Base-by-base conservation (phyloP, 768 basidiomycete species). In the Trametes coccinea region DNA sequence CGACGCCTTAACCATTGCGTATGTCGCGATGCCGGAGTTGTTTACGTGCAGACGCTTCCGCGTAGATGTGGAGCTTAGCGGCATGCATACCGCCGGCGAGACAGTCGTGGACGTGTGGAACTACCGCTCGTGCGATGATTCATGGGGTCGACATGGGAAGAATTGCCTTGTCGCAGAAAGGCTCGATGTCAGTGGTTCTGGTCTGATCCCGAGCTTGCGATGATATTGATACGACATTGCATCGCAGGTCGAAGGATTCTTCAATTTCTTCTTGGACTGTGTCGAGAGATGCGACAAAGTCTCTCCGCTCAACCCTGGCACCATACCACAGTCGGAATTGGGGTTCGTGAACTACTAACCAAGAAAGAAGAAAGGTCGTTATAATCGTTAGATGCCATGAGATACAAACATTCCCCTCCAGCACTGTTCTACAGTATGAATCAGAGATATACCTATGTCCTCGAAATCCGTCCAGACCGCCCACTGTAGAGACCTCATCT, bases 1-100 rank as follows among this genome's bases (percentile, higher is more conserved):
- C 64, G 94, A 95, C 67, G 85, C 92, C 0, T 78, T 95, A 39
- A 92, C 93, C 0, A 77, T 95, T 48, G 89, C 86, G 9, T 95
- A 90, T 62, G 78, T 93, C 39, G 82, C 85, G 0, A 72, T 74
- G n/a, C 91, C 92, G 0, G 79, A 84, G 4, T 66, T 93, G 1
- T 93, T 94, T 72, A 71, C 71, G 27, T 75, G 76, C 37, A 81
- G 71, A 51, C 78, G 93, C n/a, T 84, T 87, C 70, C 80, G 89
- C 47, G 92, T 95, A 0, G 93, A 95, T 63, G 81, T 92, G n/a
- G 93, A 95, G 66, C 78, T 89, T 16, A 79, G 76, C 5, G 90
- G 89, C 3, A 74, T 76, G 16, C 84, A 88, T 62, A 83, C 88
- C 2, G 75, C 78, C 11, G 93, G 93, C 5, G 88, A 93, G 69